Evolutionary conservation across 257 asterid genomes (phyloP), one percentile per base, ranked within the genome.

Genomic region (Solanum lignicaule): DNA sequence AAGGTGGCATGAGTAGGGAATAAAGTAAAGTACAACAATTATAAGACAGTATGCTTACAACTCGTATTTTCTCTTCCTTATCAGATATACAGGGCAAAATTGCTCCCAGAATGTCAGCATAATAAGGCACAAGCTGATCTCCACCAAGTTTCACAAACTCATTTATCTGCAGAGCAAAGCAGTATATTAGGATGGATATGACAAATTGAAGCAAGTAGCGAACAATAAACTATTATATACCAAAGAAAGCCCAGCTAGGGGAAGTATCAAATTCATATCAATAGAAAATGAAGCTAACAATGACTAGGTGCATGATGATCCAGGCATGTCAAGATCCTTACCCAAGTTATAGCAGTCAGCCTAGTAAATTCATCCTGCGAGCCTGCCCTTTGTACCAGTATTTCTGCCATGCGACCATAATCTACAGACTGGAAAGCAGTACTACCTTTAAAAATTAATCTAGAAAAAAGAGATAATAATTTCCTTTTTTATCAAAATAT

Each of bases 101-200:
- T 87, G 98, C 99, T 60, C 98, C 98, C 83, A 98, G 93, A 90
- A 98, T 98, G 92, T 94, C 98, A 91, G 99, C 98, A 90, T 98
- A 98, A 90, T 98, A 94, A 87, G 96, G 98, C 88, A 98, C 98
- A 87, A 98, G 96, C 88, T 96, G 99, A 90, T 98, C 98, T 81
- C 99, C 99, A 88, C 99, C 99, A 93, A 98, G 99, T 94, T 96
- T 98, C 83, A 98, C 99, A 91, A 98, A 98, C 93, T 98, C 99
- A 62, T 94, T 92, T 83, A 96, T 95, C 99, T 98, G 95, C 90
- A 91, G 68, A 86, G 55, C 11, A 69, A 86, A 86, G 32, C 68
- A 87, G 87, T n/a, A 71, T 71, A 65, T 39, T 52, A 74, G 87
- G 87, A 83, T 87, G 83, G 89, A 83, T 76, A 83, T n/a, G 43